Percentiles rank a stretch among this genome's conserved stretches.
Conservation (phyloP, 139 green algal species). For the Chlorella ohadii region DNA sequence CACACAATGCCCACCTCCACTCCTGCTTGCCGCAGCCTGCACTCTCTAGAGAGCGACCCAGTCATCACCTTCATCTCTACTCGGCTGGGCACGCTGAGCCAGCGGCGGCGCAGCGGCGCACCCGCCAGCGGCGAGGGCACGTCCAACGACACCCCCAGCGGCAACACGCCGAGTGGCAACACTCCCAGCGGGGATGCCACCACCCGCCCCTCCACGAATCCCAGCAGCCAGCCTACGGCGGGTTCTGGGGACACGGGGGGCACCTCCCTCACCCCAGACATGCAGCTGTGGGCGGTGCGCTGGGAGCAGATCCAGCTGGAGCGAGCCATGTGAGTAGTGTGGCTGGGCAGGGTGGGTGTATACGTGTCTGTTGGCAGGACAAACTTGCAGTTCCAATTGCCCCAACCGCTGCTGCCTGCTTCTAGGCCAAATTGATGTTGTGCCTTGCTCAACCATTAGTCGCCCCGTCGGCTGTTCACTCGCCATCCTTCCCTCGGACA, state of each 20-base stretch:
- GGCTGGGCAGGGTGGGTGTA: neutral
- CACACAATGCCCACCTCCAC: no score
- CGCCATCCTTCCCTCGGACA: no score
- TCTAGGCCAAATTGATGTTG: no score
- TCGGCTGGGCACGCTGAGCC: neutral
- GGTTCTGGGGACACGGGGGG: no score
- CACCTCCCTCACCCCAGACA: neutral
- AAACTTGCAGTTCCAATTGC: no score
- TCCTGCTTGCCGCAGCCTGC: neutral
- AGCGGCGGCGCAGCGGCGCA: neutral
- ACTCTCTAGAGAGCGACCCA: neutral
- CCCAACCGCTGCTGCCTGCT: no score
- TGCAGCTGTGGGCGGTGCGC: constrained; percentile 3
- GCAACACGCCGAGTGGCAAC: neutral
- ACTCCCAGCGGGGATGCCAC: no score
- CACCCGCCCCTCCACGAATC: no score
- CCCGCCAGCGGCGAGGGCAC: neutral
- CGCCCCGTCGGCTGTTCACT: no score
- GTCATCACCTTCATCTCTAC: constrained; percentile 7
- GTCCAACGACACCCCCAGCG: neutral
- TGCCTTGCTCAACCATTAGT: no score
- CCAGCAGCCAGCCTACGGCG: no score
- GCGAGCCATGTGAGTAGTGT: neutral
- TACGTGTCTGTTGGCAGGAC: no score
- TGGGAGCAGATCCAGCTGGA: constrained; percentile 16